phyloP scores from a whole-genome alignment of 2,329 filamentous ascomycete genomes.

The Incumbomyces delicatus region DNA sequence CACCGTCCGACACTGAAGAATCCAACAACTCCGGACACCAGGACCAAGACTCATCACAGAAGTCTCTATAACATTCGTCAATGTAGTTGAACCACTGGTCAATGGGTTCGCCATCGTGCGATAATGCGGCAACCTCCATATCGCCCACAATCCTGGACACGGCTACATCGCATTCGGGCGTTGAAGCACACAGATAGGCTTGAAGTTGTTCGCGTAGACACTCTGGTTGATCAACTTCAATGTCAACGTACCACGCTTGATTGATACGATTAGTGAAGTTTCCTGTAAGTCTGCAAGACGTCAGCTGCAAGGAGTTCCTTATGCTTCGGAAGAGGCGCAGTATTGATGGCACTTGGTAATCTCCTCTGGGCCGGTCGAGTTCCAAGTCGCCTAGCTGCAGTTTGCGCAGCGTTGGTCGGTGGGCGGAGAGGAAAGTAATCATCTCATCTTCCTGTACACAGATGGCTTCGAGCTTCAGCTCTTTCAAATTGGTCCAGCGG shows the following conservation, averaged over 20 bases:
- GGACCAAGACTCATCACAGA: conserved; percentile 1
- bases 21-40: conserved; percentile 2
- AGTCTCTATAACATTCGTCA: background rate
- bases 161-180: no score
- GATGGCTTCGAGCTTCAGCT: conserved; percentile 4
- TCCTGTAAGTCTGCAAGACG: conserved; percentile 2
- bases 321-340: conserved; percentile 1
- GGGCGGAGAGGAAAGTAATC: background rate
- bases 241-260: conserved; percentile 6
- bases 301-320: background rate
- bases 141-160: background rate
- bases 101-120: background rate
- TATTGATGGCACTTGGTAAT: background rate
- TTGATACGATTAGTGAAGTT: conserved; percentile 6
- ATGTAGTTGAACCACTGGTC: background rate
- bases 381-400: conserved; percentile 5
- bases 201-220: conserved; percentile 4
- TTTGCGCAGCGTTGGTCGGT: background rate
- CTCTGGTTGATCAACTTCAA: background rate
- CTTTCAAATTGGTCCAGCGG: background rate
- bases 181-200: background rate
- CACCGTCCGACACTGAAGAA: background rate
- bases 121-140: background rate
- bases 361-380: background rate
- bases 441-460: background rate